A percentile compares a stretch with the other conserved stretches of the same genome.
Evolutionary conservation across 208 protist species (phyloP).

Genomic region (Trypanosoma avium): DNA sequence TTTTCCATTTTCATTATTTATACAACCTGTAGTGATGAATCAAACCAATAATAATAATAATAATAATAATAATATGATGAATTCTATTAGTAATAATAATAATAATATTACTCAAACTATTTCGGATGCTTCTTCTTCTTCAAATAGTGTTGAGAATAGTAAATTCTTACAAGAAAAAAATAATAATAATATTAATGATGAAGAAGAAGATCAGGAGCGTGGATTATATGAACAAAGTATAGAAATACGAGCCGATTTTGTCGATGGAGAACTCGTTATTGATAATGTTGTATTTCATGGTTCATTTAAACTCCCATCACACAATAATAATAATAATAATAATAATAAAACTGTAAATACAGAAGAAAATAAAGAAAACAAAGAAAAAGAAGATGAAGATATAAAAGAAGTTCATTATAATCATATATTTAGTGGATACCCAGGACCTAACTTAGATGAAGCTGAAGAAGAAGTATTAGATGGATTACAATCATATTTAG

Average conservation of each 20-base stretch:
- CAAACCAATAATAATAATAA: too few relatives aligned
- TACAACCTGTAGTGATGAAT: constrained; percentile 30
- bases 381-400: constrained; percentile 2
- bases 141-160: neutral
- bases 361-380: neutral
- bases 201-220: constrained; percentile 29
- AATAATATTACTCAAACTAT: too few relatives aligned
- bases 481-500: constrained; percentile 74
- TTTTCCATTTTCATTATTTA: constrained; percentile 86
- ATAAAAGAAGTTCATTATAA: constrained; percentile 37
- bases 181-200: neutral
- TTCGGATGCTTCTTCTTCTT: neutral
- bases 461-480: constrained; percentile 82
- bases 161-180: neutral
- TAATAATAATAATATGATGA: too few relatives aligned
- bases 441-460: constrained; percentile 75
- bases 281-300: constrained; percentile 77
- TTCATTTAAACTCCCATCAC: neutral
- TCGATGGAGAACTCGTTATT: constrained; percentile 77
- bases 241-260: constrained; percentile 72
- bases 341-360: neutral
- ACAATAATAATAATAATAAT: neutral
- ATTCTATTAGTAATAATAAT: too few relatives aligned
- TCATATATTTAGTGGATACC: constrained; percentile 71
- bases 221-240: constrained; percentile 69